Evolutionary conservation across 176 grass and related monocot species (phyloP), one percentile per base, ranked within the genome.

Genomic region (Musa beccarii): DNA sequence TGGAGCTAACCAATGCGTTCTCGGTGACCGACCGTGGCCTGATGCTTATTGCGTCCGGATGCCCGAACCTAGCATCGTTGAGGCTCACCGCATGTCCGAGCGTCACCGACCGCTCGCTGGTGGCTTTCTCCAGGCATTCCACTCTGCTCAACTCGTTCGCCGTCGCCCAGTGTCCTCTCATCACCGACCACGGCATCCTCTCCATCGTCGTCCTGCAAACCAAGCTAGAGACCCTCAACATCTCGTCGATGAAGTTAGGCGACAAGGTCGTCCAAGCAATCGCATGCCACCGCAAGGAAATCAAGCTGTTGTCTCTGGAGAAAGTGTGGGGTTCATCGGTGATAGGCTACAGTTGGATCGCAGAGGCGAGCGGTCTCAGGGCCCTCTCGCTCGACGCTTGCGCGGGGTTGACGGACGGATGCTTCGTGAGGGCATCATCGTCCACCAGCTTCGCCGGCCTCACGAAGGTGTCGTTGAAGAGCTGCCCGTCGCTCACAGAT

Each of bases 21-120:
- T 51, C 43, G 10, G 51, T 76, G 29, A 76, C 75, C 20, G 75
- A 76, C 75, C 25, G 23, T 3, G 59, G 59, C n/a, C 59, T 76
- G 1, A 8, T 52, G 3, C 17, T 25, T 10, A 2, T 76, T 9
- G 75, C 75, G 3, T 9, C 19, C 29, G 22, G 59, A 7, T 76
- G 75, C 43, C 26, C 17, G 25, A 24, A 16, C 49, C 19, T 76
- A 29, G 43, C 29, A 16, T 64, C 75, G 4, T 14, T 76, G 59
- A 51, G 13, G 29, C 34, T 76, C 14, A 17, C 20, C 29, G 16
- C 16, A 3, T 76, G 75, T 19, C 59, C 43, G 19, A 2, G 15
- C 1, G 20, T 59, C 16, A 75, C 73, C 2, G 53, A 75, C 26
- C 14, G 7, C 14, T 59, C 73, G 3, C 54, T 75, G 2, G 1